Evolutionary conservation across 2,329 filamentous ascomycete genomes (phyloP), one percentile per base, ranked within the genome.

Genomic region (Aspergillus terreus): DNA sequence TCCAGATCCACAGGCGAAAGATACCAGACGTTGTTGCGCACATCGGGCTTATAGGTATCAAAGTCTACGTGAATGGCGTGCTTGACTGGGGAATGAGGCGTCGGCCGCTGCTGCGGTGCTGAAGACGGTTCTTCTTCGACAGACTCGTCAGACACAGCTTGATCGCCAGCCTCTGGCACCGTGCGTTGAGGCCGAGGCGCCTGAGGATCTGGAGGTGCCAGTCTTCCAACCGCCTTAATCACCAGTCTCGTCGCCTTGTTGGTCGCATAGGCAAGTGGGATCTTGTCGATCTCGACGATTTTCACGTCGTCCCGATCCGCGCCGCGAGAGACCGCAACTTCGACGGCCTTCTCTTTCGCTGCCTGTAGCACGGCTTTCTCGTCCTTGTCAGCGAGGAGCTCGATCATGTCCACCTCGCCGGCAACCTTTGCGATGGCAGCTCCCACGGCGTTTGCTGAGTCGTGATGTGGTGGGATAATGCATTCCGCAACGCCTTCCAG

Each of bases 381-480:
- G 32, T 59, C 56, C 27, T 56, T 53, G 14, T 56, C 71, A 19
- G 74, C 71, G 12, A 75, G 58, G 9, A 78, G 74, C 54, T 79
- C 72, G 14, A 82, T 76, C 1, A 76, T 66, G 50, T 83, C 80
- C 2, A 82, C 68, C 9, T 76, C 75, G 0, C 78, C 80, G 2
- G 76, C 76, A 0, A 82, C 76, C 48, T 79, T 79, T 3, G 78
- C 79, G 32, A 82, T 82, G 0, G 82, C 82, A 0, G 82, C 82
- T 6, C 82, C 82, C 2, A 85, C 78, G 0, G 82, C 82, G 62
- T 84, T 85, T 3, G 82, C 82, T 0, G 78, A 80, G 50, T 79
- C 79, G 25, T 80, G 72, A 45, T 77, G 78, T 2, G 76, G 73
- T 0, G 82, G 82, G 4, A 74, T 69, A 5, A 80, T 76, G 50